These are phyloP conservation scores for Phyllachora maydis DNA, from an alignment of 2,329 filamentous ascomycete genomes.

Conservation along the genomic window DNA sequence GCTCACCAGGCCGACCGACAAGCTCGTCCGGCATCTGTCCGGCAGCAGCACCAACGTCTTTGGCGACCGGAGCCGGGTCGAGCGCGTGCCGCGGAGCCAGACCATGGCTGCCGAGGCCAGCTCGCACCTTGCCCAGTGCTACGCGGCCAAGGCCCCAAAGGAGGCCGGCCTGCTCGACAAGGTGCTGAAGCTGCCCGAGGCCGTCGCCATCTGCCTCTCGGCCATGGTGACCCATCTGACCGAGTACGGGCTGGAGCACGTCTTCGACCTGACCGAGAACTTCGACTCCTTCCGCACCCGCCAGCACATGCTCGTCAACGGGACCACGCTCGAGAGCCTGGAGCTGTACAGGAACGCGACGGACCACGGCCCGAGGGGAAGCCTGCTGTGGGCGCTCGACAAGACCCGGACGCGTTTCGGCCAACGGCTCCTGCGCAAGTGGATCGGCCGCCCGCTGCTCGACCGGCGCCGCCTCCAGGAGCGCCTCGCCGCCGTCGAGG, in stretches of 20 bases:
- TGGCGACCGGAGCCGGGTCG: constrained; percentile 73
- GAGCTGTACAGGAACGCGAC: constrained; percentile 94
- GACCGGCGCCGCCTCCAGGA: constrained; percentile 56
- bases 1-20: constrained; percentile 77
- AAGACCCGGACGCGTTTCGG: constrained; percentile 83
- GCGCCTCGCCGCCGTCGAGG: constrained; percentile 67
- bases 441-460: constrained; percentile 80
- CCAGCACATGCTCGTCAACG: constrained; percentile 90
- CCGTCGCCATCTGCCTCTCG: constrained; percentile 79
- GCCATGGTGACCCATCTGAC: constrained; percentile 88
- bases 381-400: constrained; percentile 87
- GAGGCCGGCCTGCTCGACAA: constrained; percentile 56
- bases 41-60: constrained; percentile 83
- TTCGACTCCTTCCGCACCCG: constrained; percentile 89
- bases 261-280: constrained; percentile 91
- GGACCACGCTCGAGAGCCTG: constrained; percentile 80
- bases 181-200: constrained; percentile 65
- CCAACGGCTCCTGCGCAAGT: constrained; percentile 72
- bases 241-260: constrained; percentile 84
- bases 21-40: constrained; percentile 75
- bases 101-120: constrained; percentile 70
- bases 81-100: constrained; percentile 54
- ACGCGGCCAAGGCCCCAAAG: constrained; percentile 63
- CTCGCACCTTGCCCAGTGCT: constrained; percentile 82
- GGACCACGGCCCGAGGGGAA: constrained; percentile 66